Conservation (phyloP, 2,329 filamentous ascomycete species). For the Calonectria naviculata region DNA sequence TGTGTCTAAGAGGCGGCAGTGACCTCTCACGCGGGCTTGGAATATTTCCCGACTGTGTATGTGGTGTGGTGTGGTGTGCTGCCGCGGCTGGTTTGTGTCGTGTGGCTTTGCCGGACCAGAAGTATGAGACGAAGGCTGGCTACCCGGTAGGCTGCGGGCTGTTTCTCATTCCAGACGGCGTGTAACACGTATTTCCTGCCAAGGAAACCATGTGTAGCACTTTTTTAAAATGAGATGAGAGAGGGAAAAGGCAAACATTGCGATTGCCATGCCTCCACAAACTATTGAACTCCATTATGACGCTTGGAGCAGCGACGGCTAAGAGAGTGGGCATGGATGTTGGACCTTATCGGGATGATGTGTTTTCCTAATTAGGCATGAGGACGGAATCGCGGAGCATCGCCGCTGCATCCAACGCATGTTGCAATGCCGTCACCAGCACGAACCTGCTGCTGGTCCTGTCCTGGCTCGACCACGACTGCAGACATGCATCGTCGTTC, state of each 20-base stretch:
- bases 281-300: not conserved
- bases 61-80: not conserved
- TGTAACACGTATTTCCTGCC: not conserved
- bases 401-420: not conserved
- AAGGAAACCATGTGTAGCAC: not conserved
- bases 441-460: not conserved
- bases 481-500: not conserved
- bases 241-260: not conserved
- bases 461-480: not conserved
- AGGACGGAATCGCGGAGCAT: not conserved
- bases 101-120: not conserved
- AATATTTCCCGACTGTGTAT: not conserved
- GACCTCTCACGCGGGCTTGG: not conserved
- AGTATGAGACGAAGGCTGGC: not conserved
- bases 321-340: not conserved
- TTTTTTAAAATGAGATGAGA: not conserved
- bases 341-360: not conserved
- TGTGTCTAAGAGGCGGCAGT: not conserved
- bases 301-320: not conserved
- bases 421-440: not conserved
- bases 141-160: not conserved
- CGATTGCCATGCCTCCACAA: not conserved
- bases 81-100: not conserved
- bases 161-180: not conserved
- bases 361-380: not conserved